Conservation (phyloP, 108 stramenopile species). For the Stephanodiscus minutulus region DNA sequence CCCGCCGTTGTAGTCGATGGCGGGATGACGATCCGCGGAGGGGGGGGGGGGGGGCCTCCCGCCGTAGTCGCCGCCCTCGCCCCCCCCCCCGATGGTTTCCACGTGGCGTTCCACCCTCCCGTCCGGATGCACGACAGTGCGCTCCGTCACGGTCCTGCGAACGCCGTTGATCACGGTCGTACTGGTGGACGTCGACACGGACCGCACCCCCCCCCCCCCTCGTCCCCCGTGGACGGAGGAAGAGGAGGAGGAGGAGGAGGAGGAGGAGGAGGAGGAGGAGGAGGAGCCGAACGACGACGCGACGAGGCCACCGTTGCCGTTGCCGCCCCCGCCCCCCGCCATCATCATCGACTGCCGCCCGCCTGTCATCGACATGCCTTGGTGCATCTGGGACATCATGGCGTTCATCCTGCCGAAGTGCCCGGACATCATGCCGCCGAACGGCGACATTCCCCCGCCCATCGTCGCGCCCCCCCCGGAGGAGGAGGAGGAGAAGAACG, state of each 20-base stretch:
- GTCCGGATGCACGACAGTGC: conserved; percentile 69
- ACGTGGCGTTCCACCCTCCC: conserved; percentile 77
- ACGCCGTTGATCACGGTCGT: conserved; percentile 82
- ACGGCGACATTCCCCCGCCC: conserved; percentile 5
- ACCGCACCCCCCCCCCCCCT: conserved; percentile 16
- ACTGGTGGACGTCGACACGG: conserved; percentile 48
- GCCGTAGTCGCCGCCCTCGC: conserved; percentile 8
- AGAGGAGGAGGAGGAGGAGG: no score
- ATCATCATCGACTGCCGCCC: conserved; percentile 14
- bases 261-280: conserved; percentile 18
- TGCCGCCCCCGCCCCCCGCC: conserved; percentile 7
- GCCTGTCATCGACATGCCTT: conserved; percentile 10
- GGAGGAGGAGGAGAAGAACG: conserved; percentile 29
- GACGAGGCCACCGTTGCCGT: conserved; percentile 7
- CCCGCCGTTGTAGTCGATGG: conserved; percentile 31
- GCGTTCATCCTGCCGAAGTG: conserved; percentile 47
- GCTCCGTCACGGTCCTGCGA: conserved; percentile 74
- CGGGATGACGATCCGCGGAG: conserved; percentile 7
- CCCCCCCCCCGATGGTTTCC: conserved; percentile 47
- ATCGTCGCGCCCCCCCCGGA: conserved; percentile 1
- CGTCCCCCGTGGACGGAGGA: conserved; percentile 3
- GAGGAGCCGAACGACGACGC: conserved; percentile 36
- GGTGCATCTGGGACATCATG: conserved; percentile 42
- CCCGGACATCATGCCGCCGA: conserved; percentile 19
- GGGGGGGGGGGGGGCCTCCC: conserved; percentile 15